Conservation (phyloP, 257 asterid genomes). For the Catharanthus roseus region DNA sequence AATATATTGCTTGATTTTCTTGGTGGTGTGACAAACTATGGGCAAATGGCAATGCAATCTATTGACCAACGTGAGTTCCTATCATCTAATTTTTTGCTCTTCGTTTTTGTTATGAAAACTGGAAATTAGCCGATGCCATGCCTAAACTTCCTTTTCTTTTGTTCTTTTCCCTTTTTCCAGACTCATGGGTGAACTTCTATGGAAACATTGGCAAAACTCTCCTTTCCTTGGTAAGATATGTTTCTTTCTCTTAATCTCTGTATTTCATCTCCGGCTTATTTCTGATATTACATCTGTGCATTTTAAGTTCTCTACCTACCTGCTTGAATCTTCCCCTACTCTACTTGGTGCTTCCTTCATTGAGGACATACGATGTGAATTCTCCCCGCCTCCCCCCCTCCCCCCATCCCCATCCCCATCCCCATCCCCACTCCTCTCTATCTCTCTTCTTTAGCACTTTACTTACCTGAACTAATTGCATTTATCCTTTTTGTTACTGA, state of each 20-base stretch:
- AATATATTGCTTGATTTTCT: conserved; percentile 79
- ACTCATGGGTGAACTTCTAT: conserved; percentile 80
- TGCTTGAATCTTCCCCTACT: not conserved
- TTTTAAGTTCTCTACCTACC: not conserved
- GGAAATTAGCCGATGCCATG: not conserved
- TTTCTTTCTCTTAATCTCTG: not conserved
- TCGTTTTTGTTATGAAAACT: not conserved
- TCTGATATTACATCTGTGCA: not conserved
- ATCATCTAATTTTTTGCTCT: not conserved
- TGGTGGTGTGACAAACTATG: conserved; percentile 72
- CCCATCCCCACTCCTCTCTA: too few species aligned
- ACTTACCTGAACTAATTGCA: too few species aligned
- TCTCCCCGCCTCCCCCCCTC: too few species aligned
- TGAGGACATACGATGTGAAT: not conserved
- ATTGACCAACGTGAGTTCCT: conserved; percentile 72
- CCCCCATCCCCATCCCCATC: too few species aligned
- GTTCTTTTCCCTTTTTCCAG: conserved; percentile 25
- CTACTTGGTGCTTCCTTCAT: not conserved
- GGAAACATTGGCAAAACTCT: conserved; percentile 90
- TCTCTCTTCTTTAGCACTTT: too few species aligned
- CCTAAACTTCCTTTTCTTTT: not conserved
- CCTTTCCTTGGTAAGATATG: conserved; percentile 69
- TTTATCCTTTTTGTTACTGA: not conserved
- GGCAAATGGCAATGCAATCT: conserved; percentile 88
- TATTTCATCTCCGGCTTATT: not conserved